phyloP scores from a whole-genome alignment of 2,329 filamentous ascomycete genomes.

The Cadophora gregata region DNA sequence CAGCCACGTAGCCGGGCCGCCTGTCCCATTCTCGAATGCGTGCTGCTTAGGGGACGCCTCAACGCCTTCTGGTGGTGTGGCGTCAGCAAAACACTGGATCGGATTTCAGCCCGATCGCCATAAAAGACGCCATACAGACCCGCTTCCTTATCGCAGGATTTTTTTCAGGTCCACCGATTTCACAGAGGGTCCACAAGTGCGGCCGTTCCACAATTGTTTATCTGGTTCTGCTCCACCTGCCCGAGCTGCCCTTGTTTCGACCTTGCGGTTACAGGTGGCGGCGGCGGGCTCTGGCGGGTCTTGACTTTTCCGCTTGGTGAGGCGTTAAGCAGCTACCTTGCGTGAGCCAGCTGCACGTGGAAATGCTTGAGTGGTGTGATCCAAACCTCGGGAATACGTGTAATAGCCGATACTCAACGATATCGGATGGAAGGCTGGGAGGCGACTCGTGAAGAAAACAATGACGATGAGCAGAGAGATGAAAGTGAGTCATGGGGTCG shows the following conservation, averaged over 20 bases:
- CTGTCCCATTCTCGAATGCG: not conserved
- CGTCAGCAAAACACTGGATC: slow-evolving; percentile 16
- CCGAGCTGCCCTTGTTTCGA: slow-evolving; percentile 8
- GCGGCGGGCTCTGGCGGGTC: slow-evolving; percentile 17
- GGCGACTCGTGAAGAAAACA: not conserved
- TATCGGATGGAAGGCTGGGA: not conserved
- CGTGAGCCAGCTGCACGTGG: not conserved
- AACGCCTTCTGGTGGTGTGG: slow-evolving; percentile 14
- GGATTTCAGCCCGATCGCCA: slow-evolving; percentile 22
- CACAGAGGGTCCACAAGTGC: not conserved
- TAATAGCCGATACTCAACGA: slow-evolving; percentile 7
- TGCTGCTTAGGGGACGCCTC: not conserved
- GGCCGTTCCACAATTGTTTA: slow-evolving; percentile 12
- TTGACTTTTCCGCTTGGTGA: slow-evolving; percentile 8
- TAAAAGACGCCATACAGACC: slow-evolving; percentile 8
- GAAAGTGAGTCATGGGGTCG: not conserved
- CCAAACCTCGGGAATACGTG: not conserved
- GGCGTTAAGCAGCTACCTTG: not conserved
- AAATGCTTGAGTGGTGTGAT: slow-evolving; percentile 10
- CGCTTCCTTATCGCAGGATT: slow-evolving; percentile 27
- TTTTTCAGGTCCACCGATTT: slow-evolving; percentile 6
- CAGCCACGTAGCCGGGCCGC: not conserved
- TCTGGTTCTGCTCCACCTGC: not conserved
- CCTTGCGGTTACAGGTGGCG: not conserved
- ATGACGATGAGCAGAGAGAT: not conserved